Evolutionary conservation across 768 basidiomycete genomes (phyloP), one percentile per base, ranked within the genome.

Genomic region (Baorangia bicolor): DNA sequence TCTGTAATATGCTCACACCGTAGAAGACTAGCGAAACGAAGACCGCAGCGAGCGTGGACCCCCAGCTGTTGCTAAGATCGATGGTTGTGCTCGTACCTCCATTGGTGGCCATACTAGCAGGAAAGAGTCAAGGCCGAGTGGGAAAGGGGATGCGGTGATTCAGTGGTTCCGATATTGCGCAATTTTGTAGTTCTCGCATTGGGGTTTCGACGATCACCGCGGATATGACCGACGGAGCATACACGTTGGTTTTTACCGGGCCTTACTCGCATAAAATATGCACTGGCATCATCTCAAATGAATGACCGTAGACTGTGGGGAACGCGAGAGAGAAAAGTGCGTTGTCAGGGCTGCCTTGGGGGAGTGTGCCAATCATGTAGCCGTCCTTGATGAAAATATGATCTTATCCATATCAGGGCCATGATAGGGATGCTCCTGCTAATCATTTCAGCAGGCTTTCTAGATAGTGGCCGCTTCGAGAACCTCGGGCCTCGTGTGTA

Each of bases 1-100:
- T 65, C 53, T 67, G 64, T 20, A 64, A 42, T 61, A 66, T 58
- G 48, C 65, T 66, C 53, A 66, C 21, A 12, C 65, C 59, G 53
- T 67, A 67, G n/a, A 68, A 45, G 35, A 62, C 39, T 4, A 67
- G 48, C 30, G 68, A 64, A 28, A 56, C 53, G 14, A 60, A 67
- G 28, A 60, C 51, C 5, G 45, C 53, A 2, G 60, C 62, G 28
- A 69, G 65, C 7, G 57, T 65, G 27, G 63, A 59, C n/a, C 69
- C 66, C 66, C 63, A 68, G 25, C 57, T 58, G 16, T 49, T 1
- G 31, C 58, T 52, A n/a, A 58, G 52, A 49, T 61, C 11, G 35
- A 55, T 25, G 37, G 31, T 2, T 42, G 56, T 18, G 21, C 33
- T 35, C 49, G 57, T 10, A 12, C 39, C 37, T 44, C 11, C 56